These are phyloP conservation scores for Pyrenopolyporus hunteri DNA, from an alignment of 495 filamentous ascomycete genomes.

Conservation along the genomic window DNA sequence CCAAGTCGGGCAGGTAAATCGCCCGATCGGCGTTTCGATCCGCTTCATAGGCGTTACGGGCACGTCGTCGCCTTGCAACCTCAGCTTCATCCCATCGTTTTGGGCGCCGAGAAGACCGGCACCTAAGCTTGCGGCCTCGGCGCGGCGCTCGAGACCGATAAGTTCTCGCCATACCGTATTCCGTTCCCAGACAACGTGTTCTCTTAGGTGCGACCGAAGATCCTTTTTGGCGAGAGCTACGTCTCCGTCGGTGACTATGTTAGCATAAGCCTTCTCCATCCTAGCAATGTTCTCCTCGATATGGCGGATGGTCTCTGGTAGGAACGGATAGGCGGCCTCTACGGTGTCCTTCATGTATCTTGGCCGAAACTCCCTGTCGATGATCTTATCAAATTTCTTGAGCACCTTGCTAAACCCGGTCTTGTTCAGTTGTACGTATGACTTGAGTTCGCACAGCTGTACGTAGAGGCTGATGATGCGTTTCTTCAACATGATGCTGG, in stretches of 20 bases:
- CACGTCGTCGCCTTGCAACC: slow-evolving; percentile 82
- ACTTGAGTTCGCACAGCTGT: slow-evolving; percentile 92
- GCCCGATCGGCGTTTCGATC: slow-evolving; percentile 80
- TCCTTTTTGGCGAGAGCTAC: slow-evolving; percentile 75
- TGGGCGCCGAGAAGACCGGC: slow-evolving; percentile 80
- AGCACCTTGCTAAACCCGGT: slow-evolving; percentile 95
- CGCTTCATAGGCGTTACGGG: slow-evolving; percentile 62
- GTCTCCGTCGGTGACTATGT: slow-evolving; percentile 81
- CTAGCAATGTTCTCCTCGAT: slow-evolving; percentile 72
- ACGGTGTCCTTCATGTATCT: slow-evolving; percentile 78
- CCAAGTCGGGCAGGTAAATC: slow-evolving; percentile 77
- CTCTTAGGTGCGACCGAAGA: slow-evolving; percentile 86
- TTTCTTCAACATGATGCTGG: slow-evolving; percentile 88
- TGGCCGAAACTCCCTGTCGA: slow-evolving; percentile 76
- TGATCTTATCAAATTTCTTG: slow-evolving; percentile 98
- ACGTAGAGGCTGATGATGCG: slow-evolving; percentile 86
- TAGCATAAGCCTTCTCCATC: slow-evolving; percentile 81
- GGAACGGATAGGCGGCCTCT: slow-evolving; percentile 76
- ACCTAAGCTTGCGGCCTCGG: slow-evolving; percentile 92
- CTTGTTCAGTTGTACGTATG: slow-evolving; percentile 93
- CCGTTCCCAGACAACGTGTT: slow-evolving; percentile 98
- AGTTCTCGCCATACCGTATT: slow-evolving; percentile 99
- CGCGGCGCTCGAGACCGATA: slow-evolving; percentile 96
- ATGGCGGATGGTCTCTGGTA: slow-evolving; percentile 66
- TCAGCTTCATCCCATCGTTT: slow-evolving; percentile 67